Conservation (phyloP, 2,329 filamentous ascomycete species). For the Exophiala xenobiotica region DNA sequence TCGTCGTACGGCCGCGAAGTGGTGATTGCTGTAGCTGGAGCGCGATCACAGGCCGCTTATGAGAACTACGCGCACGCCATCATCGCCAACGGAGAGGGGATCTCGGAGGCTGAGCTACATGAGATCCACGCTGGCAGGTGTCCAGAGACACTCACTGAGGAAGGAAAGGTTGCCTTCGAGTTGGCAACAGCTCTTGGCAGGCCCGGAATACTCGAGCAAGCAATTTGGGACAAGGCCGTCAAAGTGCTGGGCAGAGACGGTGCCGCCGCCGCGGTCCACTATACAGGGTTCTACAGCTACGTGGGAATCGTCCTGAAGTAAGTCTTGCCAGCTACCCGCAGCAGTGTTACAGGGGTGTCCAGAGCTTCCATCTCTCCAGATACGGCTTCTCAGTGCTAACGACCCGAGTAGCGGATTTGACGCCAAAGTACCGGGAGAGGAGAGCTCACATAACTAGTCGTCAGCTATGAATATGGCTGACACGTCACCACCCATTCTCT, state of each 20-base stretch:
- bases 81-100: conserved; percentile 6
- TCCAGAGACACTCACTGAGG: conserved; percentile 7
- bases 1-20: conserved; percentile 7
- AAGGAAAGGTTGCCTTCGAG: conserved; percentile 7
- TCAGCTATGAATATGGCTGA: too few relatives aligned
- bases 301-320: conserved; percentile 7
- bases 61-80: conserved; percentile 11
- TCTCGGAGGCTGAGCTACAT: conserved; percentile 2
- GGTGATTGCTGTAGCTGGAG: conserved; percentile 8
- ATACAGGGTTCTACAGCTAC: conserved; percentile 11
- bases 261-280: conserved; percentile 8
- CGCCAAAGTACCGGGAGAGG: not conserved
- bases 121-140: conserved; percentile 10
- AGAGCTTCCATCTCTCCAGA: too few relatives aligned
- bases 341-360: too few relatives aligned
- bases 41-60: conserved; percentile 6
- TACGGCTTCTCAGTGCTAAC: too few relatives aligned
- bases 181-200: conserved; percentile 6
- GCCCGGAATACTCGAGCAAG: conserved; percentile 4
- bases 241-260: conserved; percentile 7
- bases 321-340: too few relatives aligned
- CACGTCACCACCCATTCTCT: too few relatives aligned
- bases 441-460: too few relatives aligned
- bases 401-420: too few relatives aligned
- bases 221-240: conserved; percentile 4